Conservation (phyloP, 1,284 basidiomycete species). For the Mycena sp. region DNA sequence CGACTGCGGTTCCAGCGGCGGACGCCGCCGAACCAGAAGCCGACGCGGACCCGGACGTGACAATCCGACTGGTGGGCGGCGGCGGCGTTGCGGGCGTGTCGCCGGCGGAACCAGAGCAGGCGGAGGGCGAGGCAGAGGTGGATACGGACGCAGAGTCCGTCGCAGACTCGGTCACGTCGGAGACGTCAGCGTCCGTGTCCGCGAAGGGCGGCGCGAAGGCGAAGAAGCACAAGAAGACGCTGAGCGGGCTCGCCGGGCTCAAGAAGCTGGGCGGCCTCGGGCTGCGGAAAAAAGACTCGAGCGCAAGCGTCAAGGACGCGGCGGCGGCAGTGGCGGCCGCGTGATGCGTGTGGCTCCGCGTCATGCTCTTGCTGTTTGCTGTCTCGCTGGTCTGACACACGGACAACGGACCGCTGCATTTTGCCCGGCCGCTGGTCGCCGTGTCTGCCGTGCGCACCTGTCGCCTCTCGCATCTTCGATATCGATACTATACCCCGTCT, state of each 20-base stretch:
- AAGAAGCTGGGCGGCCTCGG: constrained; percentile 59
- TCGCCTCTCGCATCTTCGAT: background rate
- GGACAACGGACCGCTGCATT: background rate
- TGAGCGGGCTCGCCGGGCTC: constrained; percentile 60
- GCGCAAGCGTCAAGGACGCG: constrained; percentile 50
- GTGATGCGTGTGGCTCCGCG: constrained; percentile 9
- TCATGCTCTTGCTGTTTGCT: background rate
- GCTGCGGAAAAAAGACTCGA: constrained; percentile 64
- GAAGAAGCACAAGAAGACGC: constrained; percentile 61
- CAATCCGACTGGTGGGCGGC: constrained; percentile 67
- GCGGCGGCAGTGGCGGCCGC: constrained; percentile 1
- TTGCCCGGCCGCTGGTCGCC: constrained; percentile 5
- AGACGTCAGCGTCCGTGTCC: background rate
- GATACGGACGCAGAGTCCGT: constrained; percentile 40
- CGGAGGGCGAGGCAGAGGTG: constrained; percentile 32
- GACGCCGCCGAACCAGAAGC: constrained; percentile 26
- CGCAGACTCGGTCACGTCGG: constrained; percentile 19
- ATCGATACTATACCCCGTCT: constrained; percentile 19
- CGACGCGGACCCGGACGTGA: constrained; percentile 47
- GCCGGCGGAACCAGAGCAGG: constrained; percentile 37
- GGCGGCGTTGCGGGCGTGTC: constrained; percentile 51
- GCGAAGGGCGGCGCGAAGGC: constrained; percentile 32
- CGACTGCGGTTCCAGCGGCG: constrained; percentile 15
- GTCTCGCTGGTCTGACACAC: background rate
- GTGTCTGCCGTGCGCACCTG: background rate